Evolutionary conservation across 495 filamentous ascomycete genomes (phyloP).

Genomic region (Penicillium maclennaniae): DNA sequence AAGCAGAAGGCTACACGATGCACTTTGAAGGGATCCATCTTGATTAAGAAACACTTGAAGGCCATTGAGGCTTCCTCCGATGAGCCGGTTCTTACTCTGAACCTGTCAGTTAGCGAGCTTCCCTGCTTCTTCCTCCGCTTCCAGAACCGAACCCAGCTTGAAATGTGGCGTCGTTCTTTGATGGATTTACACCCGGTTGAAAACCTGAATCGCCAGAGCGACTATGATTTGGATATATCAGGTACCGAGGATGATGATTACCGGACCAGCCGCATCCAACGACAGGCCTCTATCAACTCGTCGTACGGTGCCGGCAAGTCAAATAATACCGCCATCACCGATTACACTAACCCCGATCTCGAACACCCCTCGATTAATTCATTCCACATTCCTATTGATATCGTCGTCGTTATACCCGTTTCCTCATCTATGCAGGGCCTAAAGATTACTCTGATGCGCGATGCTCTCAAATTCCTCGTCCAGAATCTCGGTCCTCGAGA

Average conservation of each 20-base stretch:
- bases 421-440: slow-evolving; percentile 99
- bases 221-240: slow-evolving; percentile 74
- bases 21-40: slow-evolving; percentile 93
- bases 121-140: slow-evolving; percentile 95
- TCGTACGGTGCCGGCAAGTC: slow-evolving; percentile 66
- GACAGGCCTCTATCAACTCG: slow-evolving; percentile 83
- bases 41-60: slow-evolving; percentile 97
- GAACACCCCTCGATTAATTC: slow-evolving; percentile 55
- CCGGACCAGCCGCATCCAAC: slow-evolving; percentile 62
- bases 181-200: slow-evolving; percentile 71
- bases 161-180: slow-evolving; percentile 86
- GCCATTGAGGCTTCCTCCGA: slow-evolving; percentile 74
- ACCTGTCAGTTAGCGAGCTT: slow-evolving; percentile 89
- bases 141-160: slow-evolving; percentile 77
- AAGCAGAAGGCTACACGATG: slow-evolving; percentile 66
- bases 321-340: slow-evolving; percentile 43
- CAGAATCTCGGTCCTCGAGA: slow-evolving; percentile 88
- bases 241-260: slow-evolving; percentile 94
- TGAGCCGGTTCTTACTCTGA: slow-evolving; percentile 82
- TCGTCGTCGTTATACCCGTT: slow-evolving; percentile 95
- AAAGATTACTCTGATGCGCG: slow-evolving; percentile 94
- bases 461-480: slow-evolving; percentile 90
- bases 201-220: slow-evolving; percentile 57
- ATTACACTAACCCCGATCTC: slow-evolving; percentile 62
- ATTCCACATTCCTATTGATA: slow-evolving; percentile 87